Conservation (phyloP, 495 filamentous ascomycete genomes). For the Clavariopsis aquatica region DNA sequence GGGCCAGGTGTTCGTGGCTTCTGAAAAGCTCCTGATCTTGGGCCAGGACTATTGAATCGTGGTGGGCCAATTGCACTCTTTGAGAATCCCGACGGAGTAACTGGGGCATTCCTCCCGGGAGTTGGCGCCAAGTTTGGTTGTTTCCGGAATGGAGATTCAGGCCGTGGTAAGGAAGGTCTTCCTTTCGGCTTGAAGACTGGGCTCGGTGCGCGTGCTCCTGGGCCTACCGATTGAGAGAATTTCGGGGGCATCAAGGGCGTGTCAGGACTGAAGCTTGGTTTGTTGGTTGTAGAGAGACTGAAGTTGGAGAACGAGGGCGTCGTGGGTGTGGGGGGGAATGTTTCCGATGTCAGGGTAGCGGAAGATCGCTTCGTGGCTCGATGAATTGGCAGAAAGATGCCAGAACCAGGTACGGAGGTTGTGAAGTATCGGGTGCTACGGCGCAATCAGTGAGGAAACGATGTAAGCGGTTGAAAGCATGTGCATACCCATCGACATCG, state of each 20-base stretch:
- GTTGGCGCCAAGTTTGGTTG: conserved; percentile 55
- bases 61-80: conserved; percentile 46
- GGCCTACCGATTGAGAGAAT: conserved; percentile 85
- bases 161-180: conserved; percentile 77
- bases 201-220: conserved; percentile 65
- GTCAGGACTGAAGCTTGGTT: conserved; percentile 60
- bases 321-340: conserved; percentile 68
- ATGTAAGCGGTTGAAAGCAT: background rate
- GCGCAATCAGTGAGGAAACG: conserved; percentile 8
- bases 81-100: conserved; percentile 39
- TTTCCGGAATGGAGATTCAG: conserved; percentile 76
- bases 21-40: conserved; percentile 61
- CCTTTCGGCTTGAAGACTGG: conserved; percentile 68
- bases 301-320: conserved; percentile 60
- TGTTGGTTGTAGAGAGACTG: conserved; percentile 46
- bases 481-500: conserved; percentile 83
- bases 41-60: conserved; percentile 66
- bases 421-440: conserved; percentile 77
- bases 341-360: conserved; percentile 56
- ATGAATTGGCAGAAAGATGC: conserved; percentile 91
- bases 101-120: conserved; percentile 45
- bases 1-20: conserved; percentile 37
- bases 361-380: conserved; percentile 73
- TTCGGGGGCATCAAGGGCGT: conserved; percentile 62
- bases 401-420: conserved; percentile 73